Evolutionary conservation across 306 rosid genomes (phyloP), one percentile per base, ranked within the genome.

Genomic region (Trifolium repens): DNA sequence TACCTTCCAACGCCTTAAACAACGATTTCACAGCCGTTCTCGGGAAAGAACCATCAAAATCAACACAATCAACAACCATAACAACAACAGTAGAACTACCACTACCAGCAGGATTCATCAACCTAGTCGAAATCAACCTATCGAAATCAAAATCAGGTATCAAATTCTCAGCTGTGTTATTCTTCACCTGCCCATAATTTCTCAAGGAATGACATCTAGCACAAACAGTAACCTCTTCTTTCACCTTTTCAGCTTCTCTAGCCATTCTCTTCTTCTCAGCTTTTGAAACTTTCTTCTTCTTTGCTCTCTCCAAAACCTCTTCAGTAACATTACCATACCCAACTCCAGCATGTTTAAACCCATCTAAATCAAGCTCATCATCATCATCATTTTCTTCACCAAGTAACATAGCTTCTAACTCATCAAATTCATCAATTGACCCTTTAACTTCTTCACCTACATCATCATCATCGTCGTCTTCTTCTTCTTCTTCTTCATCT

Each of bases 61-160:
- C 97, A 74, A 94, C 93, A 83, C 94, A 91, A 84, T 94, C 98
- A 75, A 94, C 96, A 61, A 94, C 97, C 96, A 91, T 89, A 35
- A 91, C 93, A 8, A 93, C 97, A 69, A 86, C 88, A 65, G 80
- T 84, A n/a, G 88, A 73, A 75, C 86, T 91, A 42, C 88, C 87
- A 78, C 83, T 91, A 43, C 90, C 85, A 71, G 91, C 53, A 37
- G 91, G 88, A 64, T 91, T 94, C 86, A 90, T 85, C 78, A 94
- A 57, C 84, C 94, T 78, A 5, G 88, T 91, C 0, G 94, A 82
- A 39, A 94, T 91, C 82, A 94, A 79, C 82, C 90, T 86, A 81
- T 94, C 86, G 11, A 94, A 94, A 88, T 94, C 97, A 50, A 94
- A 94, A 87, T 94, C 98, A 0, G 98, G 98, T 75, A 91, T 90